Conservation (phyloP, 495 filamentous ascomycete species). For the Chaetomidium leptoderma region DNA sequence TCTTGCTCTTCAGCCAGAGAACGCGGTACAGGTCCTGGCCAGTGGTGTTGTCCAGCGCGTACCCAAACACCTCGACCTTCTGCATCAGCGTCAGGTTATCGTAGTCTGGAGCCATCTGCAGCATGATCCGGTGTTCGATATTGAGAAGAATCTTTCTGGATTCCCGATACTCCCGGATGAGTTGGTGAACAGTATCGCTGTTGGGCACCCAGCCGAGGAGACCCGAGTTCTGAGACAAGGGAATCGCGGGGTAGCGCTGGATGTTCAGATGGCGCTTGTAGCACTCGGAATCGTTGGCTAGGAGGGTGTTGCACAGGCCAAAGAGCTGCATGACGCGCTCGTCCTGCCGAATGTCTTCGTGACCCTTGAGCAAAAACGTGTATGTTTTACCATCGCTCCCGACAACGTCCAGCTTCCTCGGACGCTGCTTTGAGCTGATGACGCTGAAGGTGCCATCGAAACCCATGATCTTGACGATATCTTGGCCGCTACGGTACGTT, state of each 20-base stretch:
- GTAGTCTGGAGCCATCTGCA: slow-evolving; percentile 99
- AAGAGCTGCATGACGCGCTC: slow-evolving; percentile 99
- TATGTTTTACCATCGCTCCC: slow-evolving; percentile 84
- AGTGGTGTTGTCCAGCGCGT: slow-evolving; percentile 97
- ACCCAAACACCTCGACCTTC: slow-evolving; percentile 98
- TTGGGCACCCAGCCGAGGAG: slow-evolving; percentile 96
- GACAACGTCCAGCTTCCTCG: slow-evolving; percentile 79
- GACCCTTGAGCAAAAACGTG: slow-evolving; percentile 87
- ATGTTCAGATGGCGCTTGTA: slow-evolving; percentile 96
- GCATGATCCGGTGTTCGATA: slow-evolving; percentile 98
- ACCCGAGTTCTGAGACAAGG: slow-evolving; percentile 92
- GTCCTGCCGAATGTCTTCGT: slow-evolving; percentile 97
- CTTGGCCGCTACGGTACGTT: slow-evolving; percentile 84
- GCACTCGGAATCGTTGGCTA: slow-evolving; percentile 86
- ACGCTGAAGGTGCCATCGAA: slow-evolving; percentile 88
- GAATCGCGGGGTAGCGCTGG: slow-evolving; percentile 89
- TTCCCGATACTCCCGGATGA: slow-evolving; percentile 96
- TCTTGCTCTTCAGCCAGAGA: slow-evolving; percentile 97
- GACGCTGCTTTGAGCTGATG: slow-evolving; percentile 94
- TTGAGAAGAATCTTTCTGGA: slow-evolving; percentile 95
- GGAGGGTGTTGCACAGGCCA: slow-evolving; percentile 88
- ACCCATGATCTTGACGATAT: slow-evolving; percentile 76
- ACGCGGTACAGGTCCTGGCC: slow-evolving; percentile 98
- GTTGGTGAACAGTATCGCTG: slow-evolving; percentile 90
- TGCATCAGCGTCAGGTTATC: slow-evolving; percentile 99